These are phyloP conservation scores for Leishmania martiniquensis DNA, from an alignment of 208 protist genomes.

Conservation along the genomic window DNA sequence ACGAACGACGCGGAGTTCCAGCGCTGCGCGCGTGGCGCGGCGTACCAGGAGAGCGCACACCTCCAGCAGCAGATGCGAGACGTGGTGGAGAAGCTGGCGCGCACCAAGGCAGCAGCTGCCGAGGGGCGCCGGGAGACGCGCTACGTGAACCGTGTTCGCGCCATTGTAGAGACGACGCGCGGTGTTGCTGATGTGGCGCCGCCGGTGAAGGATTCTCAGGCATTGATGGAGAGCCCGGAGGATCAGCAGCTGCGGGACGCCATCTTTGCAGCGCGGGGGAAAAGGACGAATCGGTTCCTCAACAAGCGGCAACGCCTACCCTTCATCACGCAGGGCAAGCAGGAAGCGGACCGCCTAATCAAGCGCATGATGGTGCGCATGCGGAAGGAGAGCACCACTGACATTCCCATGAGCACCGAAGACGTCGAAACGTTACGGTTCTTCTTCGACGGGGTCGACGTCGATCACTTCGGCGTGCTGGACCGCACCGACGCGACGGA, in stretches of 20 bases:
- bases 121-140: conserved; percentile 14
- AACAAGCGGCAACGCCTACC: conserved; percentile 35
- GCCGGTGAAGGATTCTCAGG: conserved; percentile 17
- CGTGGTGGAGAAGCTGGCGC: conserved; percentile 50
- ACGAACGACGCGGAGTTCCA: conserved; percentile 43
- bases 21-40: conserved; percentile 26
- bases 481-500: conserved; percentile 55
- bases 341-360: conserved; percentile 44
- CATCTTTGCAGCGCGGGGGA: conserved; percentile 30
- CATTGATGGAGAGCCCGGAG: conserved; percentile 20
- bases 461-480: conserved; percentile 63
- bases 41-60: conserved; percentile 29
- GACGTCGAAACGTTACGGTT: conserved; percentile 60
- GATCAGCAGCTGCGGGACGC: conserved; percentile 35
- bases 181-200: background rate
- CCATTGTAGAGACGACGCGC: conserved; percentile 30
- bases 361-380: conserved; percentile 68
- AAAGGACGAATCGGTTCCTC: conserved; percentile 37
- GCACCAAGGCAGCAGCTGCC: conserved; percentile 31
- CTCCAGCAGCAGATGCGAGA: conserved; percentile 45
- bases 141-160: conserved; percentile 45
- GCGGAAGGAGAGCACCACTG: conserved; percentile 39
- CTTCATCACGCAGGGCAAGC: conserved; percentile 59
- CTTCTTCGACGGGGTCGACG: conserved; percentile 73
- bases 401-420: conserved; percentile 69